These are phyloP conservation scores for Seiridium unicorne DNA, from an alignment of 2,329 filamentous ascomycete genomes.

Conservation along the genomic window DNA sequence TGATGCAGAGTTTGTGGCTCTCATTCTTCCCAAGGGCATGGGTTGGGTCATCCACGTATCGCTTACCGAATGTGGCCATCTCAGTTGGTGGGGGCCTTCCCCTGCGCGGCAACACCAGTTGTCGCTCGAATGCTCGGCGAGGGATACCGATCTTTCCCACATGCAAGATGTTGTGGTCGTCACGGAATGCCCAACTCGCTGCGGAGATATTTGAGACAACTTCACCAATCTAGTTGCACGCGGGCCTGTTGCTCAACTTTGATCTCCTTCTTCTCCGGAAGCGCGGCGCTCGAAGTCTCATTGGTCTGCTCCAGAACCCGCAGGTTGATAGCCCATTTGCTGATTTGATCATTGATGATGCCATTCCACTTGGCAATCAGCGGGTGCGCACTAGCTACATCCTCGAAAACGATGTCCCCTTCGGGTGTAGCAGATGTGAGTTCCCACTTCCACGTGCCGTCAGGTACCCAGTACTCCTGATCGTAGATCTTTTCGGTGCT, in stretches of 20 bases:
- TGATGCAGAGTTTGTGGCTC: too few species aligned
- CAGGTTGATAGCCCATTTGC: constrained; percentile 29
- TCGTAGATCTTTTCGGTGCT: constrained; percentile 62
- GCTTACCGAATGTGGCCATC: too few species aligned
- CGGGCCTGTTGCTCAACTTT: constrained; percentile 11
- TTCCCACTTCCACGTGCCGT: constrained; percentile 70
- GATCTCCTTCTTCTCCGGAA: constrained; percentile 8
- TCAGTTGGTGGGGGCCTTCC: too few species aligned
- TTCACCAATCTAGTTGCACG: constrained; percentile 12
- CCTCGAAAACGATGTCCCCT: constrained; percentile 41
- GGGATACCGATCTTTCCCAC: too few species aligned
- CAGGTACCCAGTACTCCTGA: constrained; percentile 62
- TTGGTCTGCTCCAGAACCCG: constrained; percentile 2
- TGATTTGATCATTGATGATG: constrained; percentile 38
- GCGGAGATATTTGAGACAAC: not conserved
- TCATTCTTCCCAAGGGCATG: too few species aligned
- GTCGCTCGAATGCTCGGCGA: too few species aligned
- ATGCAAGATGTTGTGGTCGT: too few species aligned
- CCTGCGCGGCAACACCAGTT: too few species aligned
- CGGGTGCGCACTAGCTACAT: constrained; percentile 68
- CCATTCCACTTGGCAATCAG: constrained; percentile 61
- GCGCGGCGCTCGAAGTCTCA: not conserved
- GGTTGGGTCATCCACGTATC: too few species aligned
- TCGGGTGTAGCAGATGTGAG: constrained; percentile 37
- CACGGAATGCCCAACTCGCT: not conserved